Conservation (phyloP, 1,139 yeast species). For the Kodamaea anthophila region DNA sequence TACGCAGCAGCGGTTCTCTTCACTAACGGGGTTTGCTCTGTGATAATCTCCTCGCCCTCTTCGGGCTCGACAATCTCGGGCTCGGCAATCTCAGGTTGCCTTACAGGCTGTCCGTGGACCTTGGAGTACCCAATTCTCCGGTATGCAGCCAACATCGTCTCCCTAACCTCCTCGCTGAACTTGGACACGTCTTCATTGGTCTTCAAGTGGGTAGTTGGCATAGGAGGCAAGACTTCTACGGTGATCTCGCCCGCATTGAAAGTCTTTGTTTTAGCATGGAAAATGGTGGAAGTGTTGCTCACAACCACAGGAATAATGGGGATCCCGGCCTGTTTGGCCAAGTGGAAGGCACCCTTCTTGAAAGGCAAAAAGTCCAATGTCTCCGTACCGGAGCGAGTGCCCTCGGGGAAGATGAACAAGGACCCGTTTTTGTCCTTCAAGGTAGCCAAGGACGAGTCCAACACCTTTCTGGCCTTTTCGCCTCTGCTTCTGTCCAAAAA, state of each 20-base stretch:
- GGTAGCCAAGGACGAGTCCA: slow-evolving; percentile 59
- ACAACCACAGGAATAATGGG: slow-evolving; percentile 88
- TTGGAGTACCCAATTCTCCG: slow-evolving; percentile 31
- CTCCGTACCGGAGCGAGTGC: slow-evolving; percentile 78
- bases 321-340: slow-evolving; percentile 86
- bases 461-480: slow-evolving; percentile 65
- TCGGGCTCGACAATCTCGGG: slow-evolving; percentile 6
- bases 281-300: slow-evolving; percentile 72
- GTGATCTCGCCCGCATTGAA: slow-evolving; percentile 61
- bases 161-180: slow-evolving; percentile 36
- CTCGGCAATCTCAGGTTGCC: slow-evolving; percentile 5
- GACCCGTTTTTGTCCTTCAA: slow-evolving; percentile 61
- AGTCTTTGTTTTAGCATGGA: slow-evolving; percentile 49
- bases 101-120: slow-evolving; percentile 6
- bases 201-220: slow-evolving; percentile 48
- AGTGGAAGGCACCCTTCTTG: slow-evolving; percentile 96
- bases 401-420: slow-evolving; percentile 88
- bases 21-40: slow-evolving; percentile 22
- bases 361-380: slow-evolving; percentile 73
- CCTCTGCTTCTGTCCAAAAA: slow-evolving; percentile 83
- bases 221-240: slow-evolving; percentile 63
- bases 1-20: slow-evolving; percentile 16
- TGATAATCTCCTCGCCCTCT: slow-evolving; percentile 13
- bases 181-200: slow-evolving; percentile 54
- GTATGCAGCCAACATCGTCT: slow-evolving; percentile 25